These are phyloP conservation scores for Diaporthe ilicicola DNA, from an alignment of 2,329 filamentous ascomycete species.

Conservation along the genomic window DNA sequence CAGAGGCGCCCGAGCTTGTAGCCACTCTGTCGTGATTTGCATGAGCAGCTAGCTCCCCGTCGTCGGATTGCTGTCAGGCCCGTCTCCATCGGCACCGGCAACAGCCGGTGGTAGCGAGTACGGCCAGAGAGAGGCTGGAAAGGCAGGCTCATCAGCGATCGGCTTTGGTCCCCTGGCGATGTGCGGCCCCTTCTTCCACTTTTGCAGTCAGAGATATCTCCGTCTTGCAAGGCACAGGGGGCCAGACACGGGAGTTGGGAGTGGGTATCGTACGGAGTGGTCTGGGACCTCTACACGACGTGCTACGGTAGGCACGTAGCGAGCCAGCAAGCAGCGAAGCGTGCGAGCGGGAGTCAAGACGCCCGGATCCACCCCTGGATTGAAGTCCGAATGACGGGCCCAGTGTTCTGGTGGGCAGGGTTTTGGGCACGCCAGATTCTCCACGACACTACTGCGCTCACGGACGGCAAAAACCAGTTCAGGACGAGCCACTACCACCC, in stretches of 20 bases:
- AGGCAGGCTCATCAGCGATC: slow-evolving; percentile 6
- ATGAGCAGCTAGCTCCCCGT: slow-evolving; percentile 12
- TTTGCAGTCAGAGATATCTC: slow-evolving; percentile 26
- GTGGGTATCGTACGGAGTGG: slow-evolving; percentile 13
- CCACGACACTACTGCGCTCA: slow-evolving; percentile 22
- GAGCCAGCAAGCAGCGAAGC: slow-evolving; percentile 10
- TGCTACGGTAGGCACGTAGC: not conserved
- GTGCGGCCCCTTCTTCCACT: slow-evolving; percentile 23
- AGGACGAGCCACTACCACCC: slow-evolving; percentile 24
- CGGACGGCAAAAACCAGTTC: slow-evolving; percentile 15
- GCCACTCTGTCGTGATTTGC: not conserved
- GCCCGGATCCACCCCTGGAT: slow-evolving; percentile 30
- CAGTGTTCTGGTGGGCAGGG: slow-evolving; percentile 30
- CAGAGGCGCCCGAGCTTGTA: slow-evolving; percentile 17
- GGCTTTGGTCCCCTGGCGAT: slow-evolving; percentile 25
- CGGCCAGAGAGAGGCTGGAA: slow-evolving; percentile 11
- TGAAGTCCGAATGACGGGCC: slow-evolving; percentile 31
- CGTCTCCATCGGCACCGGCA: slow-evolving; percentile 16
- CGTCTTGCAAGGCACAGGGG: slow-evolving; percentile 15
- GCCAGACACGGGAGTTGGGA: slow-evolving; percentile 11
- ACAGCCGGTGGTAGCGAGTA: slow-evolving; percentile 14
- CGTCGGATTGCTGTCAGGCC: slow-evolving; percentile 14
- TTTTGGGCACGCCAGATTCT: slow-evolving; percentile 22
- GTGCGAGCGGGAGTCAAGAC: slow-evolving; percentile 3
- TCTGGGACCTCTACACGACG: not conserved